phyloP scores from a whole-genome alignment of 1,284 basidiomycete species.

The Afroboletus lepidellus region DNA sequence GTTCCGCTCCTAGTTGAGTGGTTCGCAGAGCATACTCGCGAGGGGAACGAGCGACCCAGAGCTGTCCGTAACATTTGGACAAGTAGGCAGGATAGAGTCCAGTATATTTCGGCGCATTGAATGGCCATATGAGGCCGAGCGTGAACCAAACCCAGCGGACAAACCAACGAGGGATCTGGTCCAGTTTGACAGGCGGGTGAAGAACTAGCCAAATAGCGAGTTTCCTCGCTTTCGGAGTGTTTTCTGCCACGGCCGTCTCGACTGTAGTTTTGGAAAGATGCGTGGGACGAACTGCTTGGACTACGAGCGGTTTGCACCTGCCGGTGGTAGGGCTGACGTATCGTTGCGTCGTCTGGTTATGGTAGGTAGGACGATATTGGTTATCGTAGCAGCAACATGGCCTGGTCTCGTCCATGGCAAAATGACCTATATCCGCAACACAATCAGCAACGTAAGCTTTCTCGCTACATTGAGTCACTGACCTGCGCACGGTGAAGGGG shows the following conservation, averaged over 20 bases:
- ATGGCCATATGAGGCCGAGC: slow-evolving; percentile 19
- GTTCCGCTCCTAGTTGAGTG: slow-evolving; percentile 5
- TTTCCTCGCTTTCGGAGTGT: slow-evolving; percentile 1
- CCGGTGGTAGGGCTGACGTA: slow-evolving; percentile 26
- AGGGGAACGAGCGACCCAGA: slow-evolving; percentile 27
- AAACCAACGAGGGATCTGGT: slow-evolving; percentile 13
- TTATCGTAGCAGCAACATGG: slow-evolving; percentile 15
- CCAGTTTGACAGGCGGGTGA: not conserved
- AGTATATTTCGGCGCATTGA: slow-evolving; percentile 1
- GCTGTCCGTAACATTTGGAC: slow-evolving; percentile 21
- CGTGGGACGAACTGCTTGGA: slow-evolving; percentile 29
- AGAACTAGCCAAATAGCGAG: slow-evolving; percentile 22
- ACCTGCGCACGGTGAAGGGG: too few relatives aligned
- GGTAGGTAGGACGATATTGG: slow-evolving; percentile 20
- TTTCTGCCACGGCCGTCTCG: slow-evolving; percentile 5
- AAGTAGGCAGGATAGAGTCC: slow-evolving; percentile 19
- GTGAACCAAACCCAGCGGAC: slow-evolving; percentile 21
- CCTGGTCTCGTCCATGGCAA: not conserved
- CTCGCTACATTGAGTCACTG: too few relatives aligned
- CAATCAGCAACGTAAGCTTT: too few relatives aligned
- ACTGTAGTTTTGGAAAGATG: too few relatives aligned
- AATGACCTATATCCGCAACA: not conserved
- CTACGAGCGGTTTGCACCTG: slow-evolving; percentile 21
- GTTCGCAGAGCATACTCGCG: slow-evolving; percentile 25
- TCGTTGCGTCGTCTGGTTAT: slow-evolving; percentile 17